Conservation (phyloP, 2,329 filamentous ascomycete genomes). For the Dothidotthia symphoricarpi region DNA sequence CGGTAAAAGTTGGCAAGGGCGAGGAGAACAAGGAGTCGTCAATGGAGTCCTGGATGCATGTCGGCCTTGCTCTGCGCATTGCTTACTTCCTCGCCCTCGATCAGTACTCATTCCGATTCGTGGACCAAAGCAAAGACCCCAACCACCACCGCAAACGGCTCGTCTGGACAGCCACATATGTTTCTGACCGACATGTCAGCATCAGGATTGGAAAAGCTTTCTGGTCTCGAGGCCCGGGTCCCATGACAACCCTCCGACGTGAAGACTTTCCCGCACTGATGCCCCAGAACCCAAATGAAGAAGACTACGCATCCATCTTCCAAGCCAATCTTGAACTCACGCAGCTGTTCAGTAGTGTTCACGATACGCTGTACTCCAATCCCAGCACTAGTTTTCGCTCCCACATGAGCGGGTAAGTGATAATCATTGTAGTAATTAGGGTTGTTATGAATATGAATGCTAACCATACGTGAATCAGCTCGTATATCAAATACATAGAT, state of each 20-base stretch:
- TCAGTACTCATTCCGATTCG: constrained; percentile 63
- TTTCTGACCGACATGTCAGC: constrained; percentile 54
- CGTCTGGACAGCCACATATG: constrained; percentile 60
- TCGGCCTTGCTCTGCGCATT: constrained; percentile 66
- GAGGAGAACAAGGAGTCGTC: constrained; percentile 71
- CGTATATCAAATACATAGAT: constrained; percentile 73
- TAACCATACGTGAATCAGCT: too few species aligned
- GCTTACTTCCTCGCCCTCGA: constrained; percentile 70
- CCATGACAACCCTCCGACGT: constrained; percentile 62
- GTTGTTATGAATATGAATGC: too few species aligned
- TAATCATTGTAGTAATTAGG: too few species aligned
- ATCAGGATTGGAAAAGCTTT: constrained; percentile 71
- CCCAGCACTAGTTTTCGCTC: constrained; percentile 67
- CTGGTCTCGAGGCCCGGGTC: constrained; percentile 70
- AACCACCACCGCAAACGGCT: constrained; percentile 63
- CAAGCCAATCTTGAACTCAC: constrained; percentile 71
- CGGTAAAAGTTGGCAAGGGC: constrained; percentile 65
- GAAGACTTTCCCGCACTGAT: constrained; percentile 68
- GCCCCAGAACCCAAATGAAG: constrained; percentile 57
- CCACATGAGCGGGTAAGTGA: constrained; percentile 66
- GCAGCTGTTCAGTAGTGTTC: constrained; percentile 70
- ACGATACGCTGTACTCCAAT: constrained; percentile 71
- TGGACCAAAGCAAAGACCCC: constrained; percentile 58
- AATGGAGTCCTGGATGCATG: constrained; percentile 71
- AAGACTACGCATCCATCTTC: constrained; percentile 67